A percentile compares a stretch with the other conserved stretches of the same genome.
phyloP scores from a whole-genome alignment of 257 asterid genomes.

The Forsythia suspensa region DNA sequence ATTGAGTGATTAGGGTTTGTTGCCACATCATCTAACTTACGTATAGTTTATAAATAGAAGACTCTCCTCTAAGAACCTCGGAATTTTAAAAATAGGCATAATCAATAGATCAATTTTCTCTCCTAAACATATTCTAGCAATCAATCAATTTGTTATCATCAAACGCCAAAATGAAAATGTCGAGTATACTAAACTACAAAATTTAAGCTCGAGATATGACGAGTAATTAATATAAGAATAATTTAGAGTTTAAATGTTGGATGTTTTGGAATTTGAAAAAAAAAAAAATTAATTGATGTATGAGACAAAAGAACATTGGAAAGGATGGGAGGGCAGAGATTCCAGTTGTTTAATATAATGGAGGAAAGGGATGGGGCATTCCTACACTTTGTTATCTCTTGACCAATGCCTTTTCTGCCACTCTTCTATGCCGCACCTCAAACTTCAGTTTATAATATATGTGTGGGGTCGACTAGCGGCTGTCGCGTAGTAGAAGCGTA shows the following conservation, averaged over 20 bases:
- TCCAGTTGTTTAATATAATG: constrained; percentile 60
- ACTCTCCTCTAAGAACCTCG: too few species aligned
- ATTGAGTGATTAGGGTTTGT: too few species aligned
- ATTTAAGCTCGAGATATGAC: too few species aligned
- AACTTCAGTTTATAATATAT: not conserved
- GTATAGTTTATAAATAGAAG: too few species aligned
- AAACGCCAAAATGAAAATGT: too few species aligned
- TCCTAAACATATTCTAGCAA: too few species aligned
- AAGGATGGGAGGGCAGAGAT: constrained; percentile 92
- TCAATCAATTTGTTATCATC: too few species aligned
- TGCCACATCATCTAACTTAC: too few species aligned
- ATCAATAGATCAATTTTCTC: too few species aligned
- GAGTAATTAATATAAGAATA: not conserved
- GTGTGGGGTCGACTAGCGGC: not conserved
- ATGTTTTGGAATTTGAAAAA: constrained; percentile 1
- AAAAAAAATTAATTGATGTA: not conserved
- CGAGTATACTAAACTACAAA: not conserved
- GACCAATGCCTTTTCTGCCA: constrained; percentile 47
- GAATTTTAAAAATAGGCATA: too few species aligned
- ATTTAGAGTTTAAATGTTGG: not conserved
- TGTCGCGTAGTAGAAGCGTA: not conserved
- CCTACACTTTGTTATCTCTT: constrained; percentile 64
- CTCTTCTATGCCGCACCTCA: constrained; percentile 30
- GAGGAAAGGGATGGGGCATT: constrained; percentile 89
- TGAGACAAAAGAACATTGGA: constrained; percentile 64